Evolutionary conservation across 768 basidiomycete species (phyloP), one percentile per base, ranked within the genome.

Genomic region (Hemileccinum rubropunctum): DNA sequence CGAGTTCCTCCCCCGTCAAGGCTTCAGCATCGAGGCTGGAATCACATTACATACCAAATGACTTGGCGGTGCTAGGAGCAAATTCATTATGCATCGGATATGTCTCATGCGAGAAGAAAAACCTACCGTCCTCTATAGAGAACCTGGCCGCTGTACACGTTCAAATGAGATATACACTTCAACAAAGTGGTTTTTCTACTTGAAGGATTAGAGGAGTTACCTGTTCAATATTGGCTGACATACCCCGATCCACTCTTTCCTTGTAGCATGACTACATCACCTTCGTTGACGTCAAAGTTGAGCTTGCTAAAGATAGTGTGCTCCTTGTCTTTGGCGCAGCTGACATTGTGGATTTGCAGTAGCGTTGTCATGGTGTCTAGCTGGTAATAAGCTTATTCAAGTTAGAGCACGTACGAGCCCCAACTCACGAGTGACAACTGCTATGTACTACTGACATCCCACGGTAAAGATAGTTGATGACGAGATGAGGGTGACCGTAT

Each of bases 141-240:
- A 26, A 90, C 74, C 39, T 80, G 73, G 2, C 92, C 86, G 8
- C 76, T 70, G 61, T 90, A 88, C 6, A 88, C 65, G 49, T 81
- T 82, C 30, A 95, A 72, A 68, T 94, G 86, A 26, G 91, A 83
- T 20, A 95, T 74, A 59, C 88, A 92, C 67, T 93, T 95, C 39
- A 95, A 66, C 45, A 95, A 69, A 0, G 91, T 92, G 1, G 84
- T 83, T 64, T 87, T 88, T 44, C 74, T 75, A 39, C 40, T 9
- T 17, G 47, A 23, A 34, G 18, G 47, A 50, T 54, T n/a, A 65
- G 39, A 41, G 42, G 27, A 14, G 4, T 35, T 17, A 30, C 14
- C 20, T 7, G 34, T 41, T 8, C 14, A 18, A 23, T 20, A 28
- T 18, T 33, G 17, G 28, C 11, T 23, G 42, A 51, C 72, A 42